Conservation (phyloP, 306 rosid species). For the Cicer yamashitae region DNA sequence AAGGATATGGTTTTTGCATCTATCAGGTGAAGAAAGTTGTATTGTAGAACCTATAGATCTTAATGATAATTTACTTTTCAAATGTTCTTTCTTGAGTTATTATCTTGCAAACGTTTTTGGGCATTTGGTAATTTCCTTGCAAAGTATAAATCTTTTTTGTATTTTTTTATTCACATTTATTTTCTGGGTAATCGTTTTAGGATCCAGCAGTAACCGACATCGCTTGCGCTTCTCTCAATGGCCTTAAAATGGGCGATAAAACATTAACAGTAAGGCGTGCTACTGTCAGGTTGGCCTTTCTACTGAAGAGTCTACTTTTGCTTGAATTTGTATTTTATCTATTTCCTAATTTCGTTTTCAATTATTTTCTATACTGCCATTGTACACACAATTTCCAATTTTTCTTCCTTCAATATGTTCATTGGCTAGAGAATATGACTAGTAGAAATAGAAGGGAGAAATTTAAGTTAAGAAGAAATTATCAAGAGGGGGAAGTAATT, state of each 20-base stretch:
- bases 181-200: slow-evolving; percentile 52
- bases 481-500: slow-evolving; percentile 13
- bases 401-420: slow-evolving; percentile 21
- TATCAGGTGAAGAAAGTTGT: slow-evolving; percentile 64
- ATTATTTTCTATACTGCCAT: not conserved
- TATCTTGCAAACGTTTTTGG: slow-evolving; percentile 35
- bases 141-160: not conserved
- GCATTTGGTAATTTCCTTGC: slow-evolving; percentile 14
- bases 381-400: slow-evolving; percentile 18
- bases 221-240: slow-evolving; percentile 82
- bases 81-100: slow-evolving; percentile 18
- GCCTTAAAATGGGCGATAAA: slow-evolving; percentile 90
- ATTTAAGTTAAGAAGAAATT: not conserved
- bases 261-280: slow-evolving; percentile 86
- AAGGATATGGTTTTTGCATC: slow-evolving; percentile 84
- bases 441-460: slow-evolving; percentile 18
- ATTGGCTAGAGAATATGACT: slow-evolving; percentile 26
- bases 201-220: slow-evolving; percentile 81
- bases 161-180: slow-evolving; percentile 32
- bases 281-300: slow-evolving; percentile 62
- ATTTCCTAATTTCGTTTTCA: slow-evolving; percentile 19
- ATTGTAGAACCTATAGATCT: slow-evolving; percentile 33
- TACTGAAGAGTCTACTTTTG: slow-evolving; percentile 7
- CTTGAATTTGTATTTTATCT: slow-evolving; percentile 17
- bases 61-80: slow-evolving; percentile 22